Percentiles rank a stretch among this genome's conserved stretches.
These are phyloP conservation scores for Salix arbutifolia DNA, from an alignment of 345 rosid species.

Conservation along the genomic window DNA sequence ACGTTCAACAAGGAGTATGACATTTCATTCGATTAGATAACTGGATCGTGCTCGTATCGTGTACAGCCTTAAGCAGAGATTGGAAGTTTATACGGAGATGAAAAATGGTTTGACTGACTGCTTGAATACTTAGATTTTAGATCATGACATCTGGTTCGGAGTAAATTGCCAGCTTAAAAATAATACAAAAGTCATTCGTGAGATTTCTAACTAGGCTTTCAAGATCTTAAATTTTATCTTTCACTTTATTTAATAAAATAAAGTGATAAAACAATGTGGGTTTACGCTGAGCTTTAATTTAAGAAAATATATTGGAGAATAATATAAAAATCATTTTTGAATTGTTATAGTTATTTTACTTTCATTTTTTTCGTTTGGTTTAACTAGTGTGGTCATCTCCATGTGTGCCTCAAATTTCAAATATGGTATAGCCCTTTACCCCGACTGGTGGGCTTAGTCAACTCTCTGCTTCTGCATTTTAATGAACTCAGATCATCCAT, in stretches of 20 bases:
- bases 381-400: not conserved
- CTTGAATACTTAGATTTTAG: not conserved
- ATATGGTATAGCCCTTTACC: not conserved
- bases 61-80: not conserved
- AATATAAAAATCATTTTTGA: too few relatives aligned
- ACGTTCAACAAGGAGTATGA: not conserved
- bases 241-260: too few relatives aligned
- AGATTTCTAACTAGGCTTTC: too few relatives aligned
- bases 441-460: not conserved
- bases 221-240: too few relatives aligned
- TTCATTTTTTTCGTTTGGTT: not conserved
- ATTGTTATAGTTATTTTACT: too few relatives aligned
- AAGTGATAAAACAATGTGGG: too few relatives aligned
- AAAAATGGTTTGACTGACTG: not conserved
- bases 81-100: not conserved
- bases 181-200: too few relatives aligned
- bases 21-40: not conserved
- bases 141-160: not conserved
- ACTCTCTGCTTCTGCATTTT: not conserved
- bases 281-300: too few relatives aligned
- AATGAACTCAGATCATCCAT: not conserved
- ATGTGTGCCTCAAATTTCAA: not conserved
- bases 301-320: too few relatives aligned
- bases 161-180: not conserved
- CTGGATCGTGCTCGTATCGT: not conserved